These are phyloP conservation scores for Dacryopinax primogenitus DNA, from an alignment of 768 basidiomycete genomes.

Conservation along the genomic window DNA sequence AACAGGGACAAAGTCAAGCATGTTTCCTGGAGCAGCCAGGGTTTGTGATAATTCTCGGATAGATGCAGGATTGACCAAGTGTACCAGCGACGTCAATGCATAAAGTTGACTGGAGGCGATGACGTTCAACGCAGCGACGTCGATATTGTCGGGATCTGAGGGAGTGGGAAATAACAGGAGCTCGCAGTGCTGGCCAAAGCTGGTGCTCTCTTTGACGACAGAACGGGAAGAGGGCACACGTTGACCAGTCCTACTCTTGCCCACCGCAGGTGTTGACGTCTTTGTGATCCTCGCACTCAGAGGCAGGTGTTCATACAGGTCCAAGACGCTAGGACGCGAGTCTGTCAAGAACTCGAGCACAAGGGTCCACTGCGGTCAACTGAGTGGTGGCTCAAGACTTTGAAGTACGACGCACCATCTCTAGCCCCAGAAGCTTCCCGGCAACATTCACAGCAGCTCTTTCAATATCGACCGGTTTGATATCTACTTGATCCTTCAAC, in stretches of 20 bases:
- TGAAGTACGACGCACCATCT: slow-evolving; percentile 44
- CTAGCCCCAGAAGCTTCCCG: slow-evolving; percentile 52
- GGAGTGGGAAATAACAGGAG: not conserved
- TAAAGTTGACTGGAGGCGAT: slow-evolving; percentile 2
- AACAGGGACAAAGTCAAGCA: not conserved
- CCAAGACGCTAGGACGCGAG: not conserved
- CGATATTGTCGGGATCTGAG: not conserved
- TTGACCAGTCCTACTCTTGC: not conserved
- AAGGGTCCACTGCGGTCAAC: not conserved
- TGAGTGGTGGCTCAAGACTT: not conserved
- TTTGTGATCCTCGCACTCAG: not conserved
- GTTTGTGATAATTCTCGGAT: not conserved
- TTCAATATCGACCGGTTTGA: slow-evolving; percentile 50
- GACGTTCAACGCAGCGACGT: not conserved
- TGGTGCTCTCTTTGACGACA: not conserved
- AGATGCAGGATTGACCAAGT: not conserved
- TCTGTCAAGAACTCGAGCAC: not conserved
- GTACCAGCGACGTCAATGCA: not conserved
- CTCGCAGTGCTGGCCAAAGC: not conserved
- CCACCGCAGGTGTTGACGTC: not conserved
- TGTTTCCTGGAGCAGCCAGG: not conserved
- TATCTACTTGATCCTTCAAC: slow-evolving; percentile 15
- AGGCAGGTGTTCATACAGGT: not conserved
- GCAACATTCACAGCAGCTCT: slow-evolving; percentile 54
- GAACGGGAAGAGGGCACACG: not conserved